phyloP scores from a whole-genome alignment of 2,329 filamentous ascomycete species.

The Penicillium brevicompactum region DNA sequence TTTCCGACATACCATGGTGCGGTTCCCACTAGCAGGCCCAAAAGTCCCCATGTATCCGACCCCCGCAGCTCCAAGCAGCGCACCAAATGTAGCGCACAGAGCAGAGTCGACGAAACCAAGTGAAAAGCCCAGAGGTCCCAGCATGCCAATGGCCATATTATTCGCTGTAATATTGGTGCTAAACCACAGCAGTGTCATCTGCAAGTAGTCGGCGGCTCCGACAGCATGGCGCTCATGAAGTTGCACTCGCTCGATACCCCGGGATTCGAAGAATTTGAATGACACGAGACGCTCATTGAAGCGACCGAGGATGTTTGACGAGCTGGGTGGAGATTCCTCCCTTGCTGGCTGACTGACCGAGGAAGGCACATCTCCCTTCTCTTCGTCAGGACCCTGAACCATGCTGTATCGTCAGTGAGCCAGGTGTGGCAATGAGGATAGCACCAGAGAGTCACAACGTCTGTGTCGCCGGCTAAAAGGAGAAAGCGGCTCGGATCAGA shows the following conservation, averaged over 20 bases:
- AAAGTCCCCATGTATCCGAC: conserved; percentile 38
- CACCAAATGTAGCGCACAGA: conserved; percentile 31
- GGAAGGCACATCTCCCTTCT: not conserved
- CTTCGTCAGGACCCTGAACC: not conserved
- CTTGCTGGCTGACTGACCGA: not conserved
- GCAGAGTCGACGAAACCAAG: conserved; percentile 37
- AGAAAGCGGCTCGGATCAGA: no score
- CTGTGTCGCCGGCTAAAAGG: no score
- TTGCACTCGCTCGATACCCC: conserved; percentile 59
- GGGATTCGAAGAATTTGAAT: conserved; percentile 42
- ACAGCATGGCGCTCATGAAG: conserved; percentile 50
- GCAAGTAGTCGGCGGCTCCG: conserved; percentile 28
- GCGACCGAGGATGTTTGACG: not conserved
- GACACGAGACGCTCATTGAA: not conserved
- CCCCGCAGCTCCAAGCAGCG: conserved; percentile 26
- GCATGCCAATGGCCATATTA: conserved; percentile 36
- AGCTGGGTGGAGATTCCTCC: not conserved
- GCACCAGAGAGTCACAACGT: no score
- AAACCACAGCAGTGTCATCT: conserved; percentile 33
- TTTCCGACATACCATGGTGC: conserved; percentile 32
- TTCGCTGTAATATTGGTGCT: conserved; percentile 31
- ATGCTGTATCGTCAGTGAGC: not conserved
- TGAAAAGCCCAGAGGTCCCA: conserved; percentile 34
- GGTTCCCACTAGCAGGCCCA: conserved; percentile 35
- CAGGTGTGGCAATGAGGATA: no score